Evolutionary conservation across 2,329 filamentous ascomycete genomes (phyloP).

Genomic region (Colletotrichum cereale): DNA sequence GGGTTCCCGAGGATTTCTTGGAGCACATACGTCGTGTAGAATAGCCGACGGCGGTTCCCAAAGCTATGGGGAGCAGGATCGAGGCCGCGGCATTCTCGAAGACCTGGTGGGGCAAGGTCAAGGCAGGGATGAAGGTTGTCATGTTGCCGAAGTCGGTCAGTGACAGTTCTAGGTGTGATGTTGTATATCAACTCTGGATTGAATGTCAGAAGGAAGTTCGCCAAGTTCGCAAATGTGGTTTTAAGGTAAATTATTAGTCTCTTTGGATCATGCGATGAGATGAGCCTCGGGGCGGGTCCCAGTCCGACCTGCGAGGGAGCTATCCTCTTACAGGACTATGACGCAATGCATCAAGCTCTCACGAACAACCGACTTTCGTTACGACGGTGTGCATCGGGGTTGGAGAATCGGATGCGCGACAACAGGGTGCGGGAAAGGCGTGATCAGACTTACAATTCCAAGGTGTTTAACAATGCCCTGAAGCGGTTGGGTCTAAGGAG

Average conservation of each 20-base stretch:
- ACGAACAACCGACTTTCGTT: not conserved
- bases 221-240: not conserved
- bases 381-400: not conserved
- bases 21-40: slow-evolving; percentile 69
- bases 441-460: not conserved
- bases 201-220: not conserved
- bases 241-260: slow-evolving; percentile 4
- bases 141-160: slow-evolving; percentile 58
- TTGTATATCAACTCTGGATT: not conserved
- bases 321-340: slow-evolving; percentile 30
- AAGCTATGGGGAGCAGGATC: slow-evolving; percentile 79
- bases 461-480: slow-evolving; percentile 5
- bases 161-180: not conserved
- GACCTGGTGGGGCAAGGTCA: slow-evolving; percentile 79
- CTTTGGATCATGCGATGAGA: slow-evolving; percentile 34
- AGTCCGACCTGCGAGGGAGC: slow-evolving; percentile 36
- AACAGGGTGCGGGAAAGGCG: not conserved
- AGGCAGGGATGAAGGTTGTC: slow-evolving; percentile 83
- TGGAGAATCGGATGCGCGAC: not conserved
- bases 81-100: slow-evolving; percentile 80
- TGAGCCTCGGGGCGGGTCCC: slow-evolving; percentile 37
- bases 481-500: not conserved
- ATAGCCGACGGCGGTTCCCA: slow-evolving; percentile 81
- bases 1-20: not conserved
- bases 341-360: slow-evolving; percentile 28